Conservation (phyloP, 1,284 basidiomycete genomes). For the Coniophora puteana region DNA sequence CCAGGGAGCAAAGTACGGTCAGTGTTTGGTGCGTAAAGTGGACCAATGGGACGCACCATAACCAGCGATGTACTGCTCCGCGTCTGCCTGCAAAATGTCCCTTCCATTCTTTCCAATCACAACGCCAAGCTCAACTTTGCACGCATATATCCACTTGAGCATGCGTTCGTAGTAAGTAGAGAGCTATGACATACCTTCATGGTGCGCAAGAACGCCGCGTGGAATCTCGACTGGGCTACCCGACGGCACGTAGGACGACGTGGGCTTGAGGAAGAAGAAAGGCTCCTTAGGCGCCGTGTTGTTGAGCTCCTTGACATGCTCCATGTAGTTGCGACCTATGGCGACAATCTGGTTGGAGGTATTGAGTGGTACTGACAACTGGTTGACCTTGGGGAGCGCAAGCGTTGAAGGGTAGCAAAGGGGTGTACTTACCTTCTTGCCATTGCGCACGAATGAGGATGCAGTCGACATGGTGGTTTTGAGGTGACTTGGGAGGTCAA, state of each 20-base stretch:
- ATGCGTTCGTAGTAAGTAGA: background rate
- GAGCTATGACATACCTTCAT: slow-evolving; percentile 69
- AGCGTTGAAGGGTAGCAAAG: no score
- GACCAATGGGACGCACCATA: slow-evolving; percentile 61
- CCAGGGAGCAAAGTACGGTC: slow-evolving; percentile 1
- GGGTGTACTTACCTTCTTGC: slow-evolving; percentile 20
- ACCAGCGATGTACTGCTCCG: slow-evolving; percentile 82
- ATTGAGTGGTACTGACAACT: no score
- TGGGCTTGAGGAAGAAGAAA: slow-evolving; percentile 99
- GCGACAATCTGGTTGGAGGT: slow-evolving; percentile 70
- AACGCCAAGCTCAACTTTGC: slow-evolving; percentile 91
- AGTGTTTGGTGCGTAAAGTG: background rate
- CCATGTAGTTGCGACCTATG: slow-evolving; percentile 82
- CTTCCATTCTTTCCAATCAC: slow-evolving; percentile 86
- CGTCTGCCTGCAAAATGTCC: slow-evolving; percentile 73
- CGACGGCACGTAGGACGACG: slow-evolving; percentile 80
- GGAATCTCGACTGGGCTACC: slow-evolving; percentile 87
- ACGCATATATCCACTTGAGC: background rate
- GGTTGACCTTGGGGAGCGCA: no score
- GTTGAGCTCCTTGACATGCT: slow-evolving; percentile 90
- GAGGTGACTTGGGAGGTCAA: slow-evolving; percentile 2
- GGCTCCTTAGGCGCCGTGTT: slow-evolving; percentile 92
- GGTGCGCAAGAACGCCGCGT: slow-evolving; percentile 78
- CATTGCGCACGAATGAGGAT: slow-evolving; percentile 38
- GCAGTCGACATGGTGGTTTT: slow-evolving; percentile 26